A percentile compares a stretch with the other conserved stretches of the same genome.
Evolutionary conservation across 805 yeast species (phyloP).

Genomic region (Pichia scutulata): DNA sequence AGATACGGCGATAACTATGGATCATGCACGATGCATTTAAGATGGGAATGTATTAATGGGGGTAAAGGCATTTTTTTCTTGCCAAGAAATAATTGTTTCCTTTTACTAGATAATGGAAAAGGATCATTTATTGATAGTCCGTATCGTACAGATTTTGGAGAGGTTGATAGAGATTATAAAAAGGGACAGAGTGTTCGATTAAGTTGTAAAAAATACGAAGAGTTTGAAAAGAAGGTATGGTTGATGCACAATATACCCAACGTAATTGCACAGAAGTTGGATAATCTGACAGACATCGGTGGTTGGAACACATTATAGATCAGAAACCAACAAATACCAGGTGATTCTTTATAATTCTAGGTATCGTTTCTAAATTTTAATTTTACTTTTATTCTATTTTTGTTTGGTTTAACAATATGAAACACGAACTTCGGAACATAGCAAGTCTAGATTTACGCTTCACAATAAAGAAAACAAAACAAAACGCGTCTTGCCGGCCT

Average conservation of each 20-base stretch:
- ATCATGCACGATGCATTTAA: constrained; percentile 69
- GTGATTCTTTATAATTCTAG: too few relatives aligned
- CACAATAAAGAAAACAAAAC: too few relatives aligned
- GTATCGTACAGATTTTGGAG: constrained; percentile 81
- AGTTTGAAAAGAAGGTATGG: constrained; percentile 63
- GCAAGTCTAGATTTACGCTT: too few relatives aligned
- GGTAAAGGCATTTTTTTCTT: constrained; percentile 65
- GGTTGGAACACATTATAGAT: constrained; percentile 87
- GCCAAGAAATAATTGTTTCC: constrained; percentile 59
- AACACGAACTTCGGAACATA: too few relatives aligned
- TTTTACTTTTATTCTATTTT: too few relatives aligned
- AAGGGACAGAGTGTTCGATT: constrained; percentile 67
- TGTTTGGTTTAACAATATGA: too few relatives aligned
- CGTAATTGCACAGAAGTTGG: constrained; percentile 70
- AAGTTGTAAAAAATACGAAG: constrained; percentile 53
- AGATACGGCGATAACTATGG: constrained; percentile 54
- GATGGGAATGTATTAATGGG: constrained; percentile 51
- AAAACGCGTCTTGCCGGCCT: background rate
- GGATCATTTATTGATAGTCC: constrained; percentile 87
- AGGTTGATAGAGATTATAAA: constrained; percentile 64
- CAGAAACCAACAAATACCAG: too few relatives aligned
- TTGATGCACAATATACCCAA: constrained; percentile 72
- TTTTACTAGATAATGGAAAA: constrained; percentile 60
- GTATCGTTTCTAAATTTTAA: too few relatives aligned
- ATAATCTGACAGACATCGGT: constrained; percentile 74